These are phyloP conservation scores for Xylaria sp. DNA, from an alignment of 495 filamentous ascomycete species.

Conservation along the genomic window DNA sequence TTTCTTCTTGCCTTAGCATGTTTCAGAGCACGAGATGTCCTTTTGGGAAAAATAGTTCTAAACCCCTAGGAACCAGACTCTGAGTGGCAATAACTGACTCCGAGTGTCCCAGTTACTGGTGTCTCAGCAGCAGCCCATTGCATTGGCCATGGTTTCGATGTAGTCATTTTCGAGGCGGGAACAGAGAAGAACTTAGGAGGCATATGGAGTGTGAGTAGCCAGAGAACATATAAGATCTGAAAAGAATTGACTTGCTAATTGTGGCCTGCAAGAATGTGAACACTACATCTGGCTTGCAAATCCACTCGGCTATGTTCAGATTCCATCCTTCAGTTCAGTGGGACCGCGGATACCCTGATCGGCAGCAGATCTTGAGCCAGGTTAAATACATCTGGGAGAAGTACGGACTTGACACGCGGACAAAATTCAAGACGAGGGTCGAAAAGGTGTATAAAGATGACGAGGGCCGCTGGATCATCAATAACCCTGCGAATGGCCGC, in stretches of 20 bases:
- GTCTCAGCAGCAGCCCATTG: conserved; percentile 84
- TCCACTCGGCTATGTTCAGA: conserved; percentile 86
- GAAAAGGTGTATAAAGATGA: conserved; percentile 70
- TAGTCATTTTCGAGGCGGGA: conserved; percentile 77
- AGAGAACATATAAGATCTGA: too few species aligned
- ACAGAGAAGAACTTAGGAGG: conserved; percentile 70
- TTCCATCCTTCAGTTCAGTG: conserved; percentile 83
- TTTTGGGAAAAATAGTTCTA: too few species aligned
- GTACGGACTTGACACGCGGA: conserved; percentile 74
- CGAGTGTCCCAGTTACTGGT: too few species aligned
- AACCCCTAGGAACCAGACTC: too few species aligned
- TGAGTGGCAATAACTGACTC: too few species aligned
- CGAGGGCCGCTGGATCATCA: conserved; percentile 81
- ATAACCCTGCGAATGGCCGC: conserved; percentile 67
- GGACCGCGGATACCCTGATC: conserved; percentile 75
- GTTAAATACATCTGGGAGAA: conserved; percentile 75
- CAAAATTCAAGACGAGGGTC: conserved; percentile 73
- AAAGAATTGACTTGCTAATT: background rate
- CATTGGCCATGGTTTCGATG: conserved; percentile 86
- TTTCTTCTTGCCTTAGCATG: too few species aligned
- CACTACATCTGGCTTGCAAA: conserved; percentile 81
- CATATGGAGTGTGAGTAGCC: conserved; percentile 76
- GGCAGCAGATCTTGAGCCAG: conserved; percentile 73
- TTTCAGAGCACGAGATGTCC: too few species aligned
- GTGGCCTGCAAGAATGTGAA: conserved; percentile 70